Base-by-base conservation (phyloP, 75 land plant genomes). In the Sequoiadendron giganteum region DNA sequence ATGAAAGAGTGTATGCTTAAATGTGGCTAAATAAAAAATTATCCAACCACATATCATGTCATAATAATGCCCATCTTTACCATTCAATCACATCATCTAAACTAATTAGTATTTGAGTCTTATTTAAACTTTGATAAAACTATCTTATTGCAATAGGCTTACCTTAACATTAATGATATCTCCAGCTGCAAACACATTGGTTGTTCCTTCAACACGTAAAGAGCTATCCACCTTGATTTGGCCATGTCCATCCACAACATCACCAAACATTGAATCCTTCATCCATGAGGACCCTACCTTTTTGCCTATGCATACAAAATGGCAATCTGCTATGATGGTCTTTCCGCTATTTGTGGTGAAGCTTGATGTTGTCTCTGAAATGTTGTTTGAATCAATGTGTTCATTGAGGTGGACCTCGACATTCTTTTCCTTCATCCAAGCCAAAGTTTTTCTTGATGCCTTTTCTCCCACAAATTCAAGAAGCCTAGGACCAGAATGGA, bases 121-220 rank as follows among this genome's bases (percentile, higher is more conserved):
- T 54, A 14, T 54, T 15, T 54, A 3, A 14, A 14, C 3, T 15
- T 54, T 13, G 4, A 56, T 4, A 56, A 19, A 19, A 56, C 3
- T 4, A 56, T 1, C 19, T 5, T 16, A 16, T 56, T 56, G 5
- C 5, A 18, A 16, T 56, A 0, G 18, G 61, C 90, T 90, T 92
- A 95, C 98, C 76, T 90, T 89, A 81, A 94, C 65, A 61, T 93
- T 89, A 40, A 94, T 94, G 80, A 97, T 92, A 86, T 97, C 98
- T 84, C 98, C 98, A 85, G 90, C 85, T 47, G 95, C 98, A 89
- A 95, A 97, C 14, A 97, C 84, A 75, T 95, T 94, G 3, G 84
- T 87, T 6, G 80, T 80, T 30, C 95, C 97, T 86, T 89, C 90
- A 54, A 94, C 95, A 54, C 93, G 94, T 86, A 95, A 80, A 80